Evolutionary conservation across 2,329 filamentous ascomycete species (phyloP).

Genomic region (Mollisiaceae sp.): DNA sequence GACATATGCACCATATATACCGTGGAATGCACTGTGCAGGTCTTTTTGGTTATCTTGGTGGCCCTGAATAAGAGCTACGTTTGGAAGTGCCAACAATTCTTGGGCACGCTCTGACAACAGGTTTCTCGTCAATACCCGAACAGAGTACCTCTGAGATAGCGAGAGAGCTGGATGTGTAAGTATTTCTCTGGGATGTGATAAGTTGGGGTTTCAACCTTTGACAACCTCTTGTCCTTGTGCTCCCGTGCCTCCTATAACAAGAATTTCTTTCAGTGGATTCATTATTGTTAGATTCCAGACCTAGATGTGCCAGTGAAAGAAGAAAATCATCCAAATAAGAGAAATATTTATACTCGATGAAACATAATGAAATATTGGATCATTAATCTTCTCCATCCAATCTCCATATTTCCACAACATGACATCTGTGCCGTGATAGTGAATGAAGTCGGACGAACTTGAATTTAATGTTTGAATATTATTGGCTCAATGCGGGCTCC

Average conservation of each 20-base stretch:
- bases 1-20: slow-evolving; percentile 32
- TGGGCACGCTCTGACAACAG: slow-evolving; percentile 21
- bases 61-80: slow-evolving; percentile 26
- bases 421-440: too few species aligned
- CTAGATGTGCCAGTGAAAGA: neutral
- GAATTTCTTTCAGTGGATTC: slow-evolving; percentile 3
- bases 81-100: slow-evolving; percentile 25
- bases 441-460: too few species aligned
- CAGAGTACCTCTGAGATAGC: slow-evolving; percentile 12
- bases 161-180: slow-evolving; percentile 12
- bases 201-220: slow-evolving; percentile 8
- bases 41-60: slow-evolving; percentile 19
- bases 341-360: too few species aligned
- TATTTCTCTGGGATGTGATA: neutral
- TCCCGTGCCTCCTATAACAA: slow-evolving; percentile 10
- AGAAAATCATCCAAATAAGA: too few species aligned
- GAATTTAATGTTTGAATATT: too few species aligned
- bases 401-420: too few species aligned
- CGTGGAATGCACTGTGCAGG: slow-evolving; percentile 8
- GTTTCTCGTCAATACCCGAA: slow-evolving; percentile 22
- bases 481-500: too few species aligned
- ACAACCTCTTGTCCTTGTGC: slow-evolving; percentile 13
- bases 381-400: too few species aligned
- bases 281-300: neutral
- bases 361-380: too few species aligned